Percentiles rank a stretch among this genome's conserved stretches.
These are phyloP conservation scores for Ocimum tenuiflorum DNA, from an alignment of 257 asterid genomes.

Conservation along the genomic window DNA sequence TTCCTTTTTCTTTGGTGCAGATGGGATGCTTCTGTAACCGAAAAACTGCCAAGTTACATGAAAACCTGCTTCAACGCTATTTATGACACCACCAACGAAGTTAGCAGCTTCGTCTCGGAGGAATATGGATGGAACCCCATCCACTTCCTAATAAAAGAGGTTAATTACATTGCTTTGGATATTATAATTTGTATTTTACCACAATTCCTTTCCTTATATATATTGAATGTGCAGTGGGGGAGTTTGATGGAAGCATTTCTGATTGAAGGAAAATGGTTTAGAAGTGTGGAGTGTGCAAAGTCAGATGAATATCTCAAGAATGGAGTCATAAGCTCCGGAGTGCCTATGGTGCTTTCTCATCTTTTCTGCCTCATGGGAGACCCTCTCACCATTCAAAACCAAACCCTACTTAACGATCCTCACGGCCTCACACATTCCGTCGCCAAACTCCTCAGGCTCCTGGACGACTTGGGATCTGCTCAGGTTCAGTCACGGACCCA, in stretches of 20 bases:
- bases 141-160: neutral
- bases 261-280: constrained; percentile 44
- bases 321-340: constrained; percentile 43
- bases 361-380: constrained; percentile 33
- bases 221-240: constrained; percentile 17
- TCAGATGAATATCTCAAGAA: constrained; percentile 37
- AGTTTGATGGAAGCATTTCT: constrained; percentile 39
- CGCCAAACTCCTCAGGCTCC: constrained; percentile 39
- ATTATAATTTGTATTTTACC: too few species aligned
- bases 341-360: constrained; percentile 22
- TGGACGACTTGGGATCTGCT: constrained; percentile 36
- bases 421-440: constrained; percentile 22
- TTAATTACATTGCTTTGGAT: neutral
- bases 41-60: constrained; percentile 18
- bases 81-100: constrained; percentile 2
- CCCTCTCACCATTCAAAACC: neutral
- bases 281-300: constrained; percentile 13
- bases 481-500: constrained; percentile 15
- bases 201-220: too few species aligned
- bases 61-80: constrained; percentile 9
- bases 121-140: constrained; percentile 13
- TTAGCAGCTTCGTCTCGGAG: neutral
- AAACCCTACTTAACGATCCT: constrained; percentile 3
- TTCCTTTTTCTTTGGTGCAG: neutral
- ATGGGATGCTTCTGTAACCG: constrained; percentile 15